Evolutionary conservation across 352 stramenopile genomes (phyloP), one percentile per base, ranked within the genome.

Genomic region (Pythium sp.): DNA sequence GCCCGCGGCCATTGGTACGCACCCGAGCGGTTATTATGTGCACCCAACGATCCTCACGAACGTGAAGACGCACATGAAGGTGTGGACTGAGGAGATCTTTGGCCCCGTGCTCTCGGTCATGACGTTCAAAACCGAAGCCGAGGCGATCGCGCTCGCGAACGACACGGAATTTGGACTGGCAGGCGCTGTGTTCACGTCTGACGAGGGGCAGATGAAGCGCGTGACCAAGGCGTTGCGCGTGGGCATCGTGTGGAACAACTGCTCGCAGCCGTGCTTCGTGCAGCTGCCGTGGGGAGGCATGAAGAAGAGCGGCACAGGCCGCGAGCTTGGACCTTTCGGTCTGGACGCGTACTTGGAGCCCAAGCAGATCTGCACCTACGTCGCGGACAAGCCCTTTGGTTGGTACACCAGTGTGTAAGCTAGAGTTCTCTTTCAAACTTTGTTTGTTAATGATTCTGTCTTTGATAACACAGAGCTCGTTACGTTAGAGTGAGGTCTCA

Each of bases 71-170:
- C 61, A 74, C 43, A 91, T 91, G 77, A 76, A 82, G n/a, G 82
- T 95, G 43, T 95, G 87, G 86, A 81, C 74, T 34, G 83, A 93
- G 43, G 90, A 97, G 71, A 97, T 97, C 51, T 98, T 98, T 56
- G 93, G 93, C 0, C 92, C 92, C 32, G 91, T 98, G 58, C 71
- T 97, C 20, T 89, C 77, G 0, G 74, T 97, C 3, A 87, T 94
- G 75, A 84, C 80, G 34, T 98, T 98, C 76, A 88, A 91, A 56
- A 92, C 82, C 15, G 87, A 96, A 58, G 80, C 79, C 24, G 90
- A 97, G 60, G 91, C 85, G 8, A 75, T 97, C n/a, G 68, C 54
- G 12, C 67, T 90, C 51, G 80, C 84, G 56, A 94, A 92, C 67
- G 80, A 91, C 56, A 84, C 74, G 43, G 84, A 93, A 53, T 95